Conservation (phyloP, 129 eudicot species). For the Arctium minus region DNA sequence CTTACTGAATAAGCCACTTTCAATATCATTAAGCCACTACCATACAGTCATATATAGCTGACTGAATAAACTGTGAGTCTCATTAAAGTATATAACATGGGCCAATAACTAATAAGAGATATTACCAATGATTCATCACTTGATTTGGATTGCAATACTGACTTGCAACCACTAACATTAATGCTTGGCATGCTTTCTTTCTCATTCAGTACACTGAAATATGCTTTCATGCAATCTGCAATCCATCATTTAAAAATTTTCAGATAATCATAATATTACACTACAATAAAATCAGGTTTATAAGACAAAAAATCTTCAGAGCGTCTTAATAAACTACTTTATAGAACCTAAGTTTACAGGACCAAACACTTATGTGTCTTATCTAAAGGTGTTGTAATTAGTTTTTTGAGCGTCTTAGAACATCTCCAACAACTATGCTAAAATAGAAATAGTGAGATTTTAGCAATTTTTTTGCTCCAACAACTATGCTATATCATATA, state of each 20-base stretch:
- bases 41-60: too few relatives aligned
- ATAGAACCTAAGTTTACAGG: background rate
- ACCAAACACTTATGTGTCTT: background rate
- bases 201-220: conserved; percentile 39
- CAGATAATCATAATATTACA: background rate
- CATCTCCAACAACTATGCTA: too few relatives aligned
- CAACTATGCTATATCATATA: too few relatives aligned
- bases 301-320: background rate
- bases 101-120: conserved; percentile 8
- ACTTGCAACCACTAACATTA: conserved; percentile 48
- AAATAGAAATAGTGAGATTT: too few relatives aligned
- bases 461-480: too few relatives aligned
- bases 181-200: conserved; percentile 41
- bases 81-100: background rate
- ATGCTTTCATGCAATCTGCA: conserved; percentile 69
- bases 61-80: too few relatives aligned
- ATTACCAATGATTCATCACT: conserved; percentile 78
- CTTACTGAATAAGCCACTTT: too few relatives aligned
- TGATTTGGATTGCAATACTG: conserved; percentile 66
- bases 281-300: background rate
- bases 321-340: background rate
- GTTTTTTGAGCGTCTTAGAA: too few relatives aligned
- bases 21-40: too few relatives aligned
- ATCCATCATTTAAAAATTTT: conserved; percentile 5
- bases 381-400: too few relatives aligned